phyloP scores from a whole-genome alignment of 495 filamentous ascomycete genomes.

The Penicillium waksmanii region DNA sequence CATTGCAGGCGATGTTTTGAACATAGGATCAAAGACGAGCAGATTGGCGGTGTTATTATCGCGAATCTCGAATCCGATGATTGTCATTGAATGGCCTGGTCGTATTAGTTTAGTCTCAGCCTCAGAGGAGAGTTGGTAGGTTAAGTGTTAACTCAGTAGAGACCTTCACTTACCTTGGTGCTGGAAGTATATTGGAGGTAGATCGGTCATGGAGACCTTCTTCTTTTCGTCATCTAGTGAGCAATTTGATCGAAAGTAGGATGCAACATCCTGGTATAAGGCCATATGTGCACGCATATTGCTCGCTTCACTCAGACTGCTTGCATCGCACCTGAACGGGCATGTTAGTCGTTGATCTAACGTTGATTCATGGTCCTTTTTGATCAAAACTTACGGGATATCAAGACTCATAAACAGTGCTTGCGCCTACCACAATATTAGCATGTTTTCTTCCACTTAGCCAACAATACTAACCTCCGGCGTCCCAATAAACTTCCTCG shows the following conservation, averaged over 20 bases:
- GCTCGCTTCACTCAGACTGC: constrained; percentile 46
- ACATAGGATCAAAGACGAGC: constrained; percentile 89
- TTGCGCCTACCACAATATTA: constrained; percentile 62
- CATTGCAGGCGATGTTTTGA: constrained; percentile 68
- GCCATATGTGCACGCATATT: constrained; percentile 52
- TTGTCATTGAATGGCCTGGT: constrained; percentile 86
- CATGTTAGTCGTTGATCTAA: too few relatives aligned
- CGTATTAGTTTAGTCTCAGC: neutral
- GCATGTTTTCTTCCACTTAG: neutral
- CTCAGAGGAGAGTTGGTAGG: neutral
- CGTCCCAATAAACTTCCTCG: constrained; percentile 95
- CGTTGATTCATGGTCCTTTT: too few relatives aligned
- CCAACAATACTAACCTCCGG: constrained; percentile 66
- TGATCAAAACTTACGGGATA: constrained; percentile 57
- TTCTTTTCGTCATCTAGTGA: constrained; percentile 40
- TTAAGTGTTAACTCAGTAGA: neutral
- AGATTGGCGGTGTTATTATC: constrained; percentile 69
- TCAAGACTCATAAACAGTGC: constrained; percentile 72
- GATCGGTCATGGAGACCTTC: constrained; percentile 67
- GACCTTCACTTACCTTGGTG: constrained; percentile 59
- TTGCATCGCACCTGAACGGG: constrained; percentile 52
- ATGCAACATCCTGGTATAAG: constrained; percentile 69
- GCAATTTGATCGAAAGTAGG: constrained; percentile 67
- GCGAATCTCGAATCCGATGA: constrained; percentile 79
- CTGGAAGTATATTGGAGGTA: constrained; percentile 91